These are phyloP conservation scores for Candida qinlingensis DNA, from an alignment of 805 yeast species.

Conservation along the genomic window DNA sequence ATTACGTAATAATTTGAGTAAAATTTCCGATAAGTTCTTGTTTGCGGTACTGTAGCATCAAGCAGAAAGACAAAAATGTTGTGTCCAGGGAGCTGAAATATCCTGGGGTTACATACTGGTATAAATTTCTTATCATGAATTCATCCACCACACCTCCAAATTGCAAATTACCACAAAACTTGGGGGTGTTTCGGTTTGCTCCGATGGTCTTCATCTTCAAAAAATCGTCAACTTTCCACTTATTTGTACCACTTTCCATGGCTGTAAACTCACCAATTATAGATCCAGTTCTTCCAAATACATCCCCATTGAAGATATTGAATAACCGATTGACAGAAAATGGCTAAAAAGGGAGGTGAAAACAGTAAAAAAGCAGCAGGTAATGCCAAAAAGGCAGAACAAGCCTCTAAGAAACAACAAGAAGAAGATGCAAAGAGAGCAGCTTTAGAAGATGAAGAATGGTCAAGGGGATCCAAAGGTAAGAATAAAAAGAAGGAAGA, in stretches of 20 bases:
- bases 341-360: slow-evolving; percentile 45
- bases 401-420: slow-evolving; percentile 50
- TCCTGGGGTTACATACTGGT: too few relatives aligned
- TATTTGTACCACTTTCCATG: not conserved
- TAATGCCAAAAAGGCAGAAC: slow-evolving; percentile 62
- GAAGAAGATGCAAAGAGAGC: slow-evolving; percentile 43
- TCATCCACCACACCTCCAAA: too few relatives aligned
- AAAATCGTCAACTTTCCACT: not conserved
- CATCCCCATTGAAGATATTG: not conserved
- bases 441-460: slow-evolving; percentile 53
- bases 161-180: not conserved
- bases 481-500: slow-evolving; percentile 65
- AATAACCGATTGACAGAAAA: slow-evolving; percentile 11
- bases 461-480: slow-evolving; percentile 72
- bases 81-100: too few relatives aligned
- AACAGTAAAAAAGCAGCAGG: slow-evolving; percentile 57
- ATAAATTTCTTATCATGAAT: too few relatives aligned
- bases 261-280: not conserved
- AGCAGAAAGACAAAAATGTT: too few relatives aligned
- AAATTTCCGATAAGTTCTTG: too few relatives aligned
- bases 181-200: not conserved
- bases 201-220: not conserved
- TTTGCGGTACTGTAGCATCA: too few relatives aligned
- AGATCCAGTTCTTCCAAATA: too few relatives aligned
- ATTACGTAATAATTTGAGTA: too few relatives aligned